Evolutionary conservation across 306 rosid genomes (phyloP), one percentile per base, ranked within the genome.

Genomic region (Prunus mume): DNA sequence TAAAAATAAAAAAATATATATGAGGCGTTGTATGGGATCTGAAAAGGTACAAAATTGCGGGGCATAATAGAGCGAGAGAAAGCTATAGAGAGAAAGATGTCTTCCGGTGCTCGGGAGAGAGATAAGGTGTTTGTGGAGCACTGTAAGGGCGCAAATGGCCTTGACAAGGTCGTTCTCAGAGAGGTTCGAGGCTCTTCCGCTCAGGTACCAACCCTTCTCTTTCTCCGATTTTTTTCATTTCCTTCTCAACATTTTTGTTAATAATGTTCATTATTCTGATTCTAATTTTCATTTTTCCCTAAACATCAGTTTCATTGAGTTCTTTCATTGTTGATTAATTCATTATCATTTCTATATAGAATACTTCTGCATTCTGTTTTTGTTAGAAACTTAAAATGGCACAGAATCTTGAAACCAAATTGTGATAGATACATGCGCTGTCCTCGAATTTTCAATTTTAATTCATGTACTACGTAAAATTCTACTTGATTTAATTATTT

Each of bases 151-250:
- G 38, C 60, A 6, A 79, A 88, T 87, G 92, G 95, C 10, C 83
- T 90, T n/a, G 77, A 75, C 25, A 90, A 84, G 82, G 58, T 90
- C 80, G 77, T 90, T 83, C 95, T 90, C 49, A 81, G 80, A 80
- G 85, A 86, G 78, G 74, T 65, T 63, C 85, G 89, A 25, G 92
- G 95, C 46, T 79, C 49, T 78, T 86, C 95, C 20, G 90, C 86
- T 1, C 90, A 90, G 92, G 95, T 90, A 18, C 69, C 50, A 2
- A n/a, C 22, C 62, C 74, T 67, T 69, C 46, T 2, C 28, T 41
- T 6, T 65, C 76, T 65, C 27, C 62, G 47, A 68, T 78, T 18
- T 30, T 78, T 22, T 10, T 66, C 43, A 18, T n/a, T 34, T 52
- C 54, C 60, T 49, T 49, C 19, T 30, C 13, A 12, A 10, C 63